phyloP scores from a whole-genome alignment of 2,329 filamentous ascomycete species.

The Talaromyces rugulosus region DNA sequence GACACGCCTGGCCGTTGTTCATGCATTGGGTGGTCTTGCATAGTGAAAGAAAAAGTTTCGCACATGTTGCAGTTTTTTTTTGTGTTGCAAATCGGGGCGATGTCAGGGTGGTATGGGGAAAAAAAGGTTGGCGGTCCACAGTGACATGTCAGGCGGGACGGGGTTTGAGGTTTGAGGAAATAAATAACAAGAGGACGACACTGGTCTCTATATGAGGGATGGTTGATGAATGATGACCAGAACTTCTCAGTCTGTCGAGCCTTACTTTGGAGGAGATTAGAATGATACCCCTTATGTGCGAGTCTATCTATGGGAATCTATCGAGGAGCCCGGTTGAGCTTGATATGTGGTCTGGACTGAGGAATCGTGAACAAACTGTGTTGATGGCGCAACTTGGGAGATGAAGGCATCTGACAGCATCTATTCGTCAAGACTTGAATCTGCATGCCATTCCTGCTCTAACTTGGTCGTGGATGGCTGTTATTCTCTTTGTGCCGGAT shows the following conservation, averaged over 20 bases:
- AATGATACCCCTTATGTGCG: slow-evolving; percentile 42
- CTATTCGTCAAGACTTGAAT: not conserved
- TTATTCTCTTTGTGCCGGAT: not conserved
- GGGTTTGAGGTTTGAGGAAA: slow-evolving; percentile 15
- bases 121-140: slow-evolving; percentile 12
- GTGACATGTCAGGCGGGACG: slow-evolving; percentile 12
- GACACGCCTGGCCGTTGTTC: slow-evolving; percentile 22
- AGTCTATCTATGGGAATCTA: slow-evolving; percentile 34
- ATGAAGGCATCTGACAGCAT: slow-evolving; percentile 2
- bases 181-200: slow-evolving; percentile 10
- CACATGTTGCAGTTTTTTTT: slow-evolving; percentile 19
- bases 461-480: slow-evolving; percentile 24
- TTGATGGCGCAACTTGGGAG: slow-evolving; percentile 2
- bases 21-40: slow-evolving; percentile 29
- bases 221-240: not conserved
- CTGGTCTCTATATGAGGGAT: slow-evolving; percentile 22
- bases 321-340: slow-evolving; percentile 31
- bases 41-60: slow-evolving; percentile 24
- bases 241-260: slow-evolving; percentile 13
- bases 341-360: slow-evolving; percentile 28
- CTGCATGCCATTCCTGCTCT: slow-evolving; percentile 5
- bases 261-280: slow-evolving; percentile 34
- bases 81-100: slow-evolving; percentile 20
- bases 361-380: slow-evolving; percentile 17
- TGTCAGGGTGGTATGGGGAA: slow-evolving; percentile 15